Percentiles rank a stretch among this genome's conserved stretches.
These are phyloP conservation scores for Trichosporon faecale DNA, from an alignment of 1,284 basidiomycete genomes.

Conservation along the genomic window DNA sequence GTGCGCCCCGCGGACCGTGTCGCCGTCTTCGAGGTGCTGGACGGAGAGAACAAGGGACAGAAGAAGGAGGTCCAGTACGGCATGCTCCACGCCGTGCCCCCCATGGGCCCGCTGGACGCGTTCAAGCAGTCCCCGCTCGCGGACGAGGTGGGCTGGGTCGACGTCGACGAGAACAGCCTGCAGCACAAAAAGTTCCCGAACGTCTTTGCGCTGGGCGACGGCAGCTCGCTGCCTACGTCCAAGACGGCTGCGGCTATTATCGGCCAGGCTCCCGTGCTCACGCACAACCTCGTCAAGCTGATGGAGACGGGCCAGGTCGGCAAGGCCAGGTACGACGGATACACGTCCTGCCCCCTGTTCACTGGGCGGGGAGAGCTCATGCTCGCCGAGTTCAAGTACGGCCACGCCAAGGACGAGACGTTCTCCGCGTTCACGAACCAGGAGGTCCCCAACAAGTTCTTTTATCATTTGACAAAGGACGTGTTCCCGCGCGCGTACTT, in stretches of 20 bases:
- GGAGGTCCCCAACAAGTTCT: constrained; percentile 60
- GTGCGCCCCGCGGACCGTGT: constrained; percentile 67
- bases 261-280: constrained; percentile 84
- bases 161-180: constrained; percentile 75
- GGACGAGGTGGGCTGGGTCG: constrained; percentile 81
- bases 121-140: constrained; percentile 75
- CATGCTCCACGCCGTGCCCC: constrained; percentile 81
- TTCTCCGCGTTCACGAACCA: constrained; percentile 70
- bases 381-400: constrained; percentile 83
- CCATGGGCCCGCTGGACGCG: constrained; percentile 81
- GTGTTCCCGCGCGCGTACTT: constrained; percentile 89
- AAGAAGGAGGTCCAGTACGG: constrained; percentile 72
- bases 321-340: constrained; percentile 71
- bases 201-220: constrained; percentile 87
- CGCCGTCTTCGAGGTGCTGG: constrained; percentile 77
- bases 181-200: constrained; percentile 78
- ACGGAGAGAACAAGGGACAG: constrained; percentile 57
- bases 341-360: constrained; percentile 57
- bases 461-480: constrained; percentile 88
- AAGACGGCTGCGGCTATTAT: constrained; percentile 96
- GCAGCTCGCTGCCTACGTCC: constrained; percentile 84
- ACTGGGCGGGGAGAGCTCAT: constrained; percentile 62
- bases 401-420: constrained; percentile 77
- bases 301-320: constrained; percentile 69
- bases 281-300: constrained; percentile 78